These are phyloP conservation scores for Boehmeria nivea DNA, from an alignment of 306 rosid genomes.

Conservation along the genomic window DNA sequence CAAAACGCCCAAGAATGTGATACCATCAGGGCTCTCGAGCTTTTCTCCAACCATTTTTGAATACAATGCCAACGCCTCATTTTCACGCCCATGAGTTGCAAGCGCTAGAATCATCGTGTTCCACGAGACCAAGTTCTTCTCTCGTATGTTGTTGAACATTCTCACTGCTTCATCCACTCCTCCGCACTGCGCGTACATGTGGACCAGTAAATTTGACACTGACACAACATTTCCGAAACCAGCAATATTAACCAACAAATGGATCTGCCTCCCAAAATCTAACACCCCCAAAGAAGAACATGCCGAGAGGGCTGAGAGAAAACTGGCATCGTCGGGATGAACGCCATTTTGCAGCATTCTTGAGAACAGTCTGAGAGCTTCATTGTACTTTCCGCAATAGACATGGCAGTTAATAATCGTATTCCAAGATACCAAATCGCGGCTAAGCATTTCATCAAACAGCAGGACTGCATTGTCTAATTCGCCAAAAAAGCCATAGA, in stretches of 20 bases:
- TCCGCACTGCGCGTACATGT: constrained; percentile 80
- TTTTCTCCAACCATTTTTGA: constrained; percentile 41
- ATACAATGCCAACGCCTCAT: constrained; percentile 46
- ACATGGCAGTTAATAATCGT: constrained; percentile 45
- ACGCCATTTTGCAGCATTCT: constrained; percentile 40
- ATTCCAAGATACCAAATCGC: constrained; percentile 75
- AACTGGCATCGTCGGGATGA: constrained; percentile 53
- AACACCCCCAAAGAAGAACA: constrained; percentile 54
- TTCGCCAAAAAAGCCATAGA: constrained; percentile 54
- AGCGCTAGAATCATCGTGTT: constrained; percentile 71
- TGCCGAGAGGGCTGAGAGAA: constrained; percentile 57
- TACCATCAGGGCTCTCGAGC: constrained; percentile 42
- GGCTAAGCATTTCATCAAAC: constrained; percentile 54
- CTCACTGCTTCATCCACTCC: constrained; percentile 56
- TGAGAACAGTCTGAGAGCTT: constrained; percentile 45
- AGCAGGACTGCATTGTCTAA: constrained; percentile 36
- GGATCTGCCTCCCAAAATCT: constrained; percentile 62
- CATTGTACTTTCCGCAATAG: constrained; percentile 29
- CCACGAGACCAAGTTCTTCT: constrained; percentile 62
- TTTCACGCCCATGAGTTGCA: constrained; percentile 56
- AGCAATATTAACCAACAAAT: constrained; percentile 27
- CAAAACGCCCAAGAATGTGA: constrained; percentile 68
- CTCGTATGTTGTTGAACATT: constrained; percentile 31
- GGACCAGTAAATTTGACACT: constrained; percentile 52
- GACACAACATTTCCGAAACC: constrained; percentile 19